Evolutionary conservation across 306 rosid species (phyloP), one percentile per base, ranked within the genome.

Genomic region (Myrica gale): DNA sequence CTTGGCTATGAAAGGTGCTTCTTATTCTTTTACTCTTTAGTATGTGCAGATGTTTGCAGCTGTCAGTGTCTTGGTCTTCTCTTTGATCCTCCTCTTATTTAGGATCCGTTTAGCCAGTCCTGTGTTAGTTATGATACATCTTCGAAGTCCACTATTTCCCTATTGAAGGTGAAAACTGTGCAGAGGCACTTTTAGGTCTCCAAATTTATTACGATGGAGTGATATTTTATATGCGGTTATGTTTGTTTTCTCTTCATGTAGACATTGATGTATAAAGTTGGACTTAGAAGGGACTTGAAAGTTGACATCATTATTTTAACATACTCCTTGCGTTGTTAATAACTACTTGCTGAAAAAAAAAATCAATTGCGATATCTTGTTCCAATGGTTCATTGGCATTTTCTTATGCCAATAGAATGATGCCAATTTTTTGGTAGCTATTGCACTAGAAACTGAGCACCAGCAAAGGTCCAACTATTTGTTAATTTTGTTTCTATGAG

Each of bases 1-100:
- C 97, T 95, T 83, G 98, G 97, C 80, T 92, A 92, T 79, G 89
- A 87, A 83, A 89, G 97, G 97, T 95, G 78, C 55, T 53, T 71
- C n/a, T n/a, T n/a, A 65, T 68, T 73, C 45, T 32, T 57, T 66
- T 9, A 46, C 21, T 45, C 68, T 50, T 39, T 63, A 41, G 44
- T 61, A 47, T 51, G 39, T 17, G 20, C 61, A 71, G 63, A 46
- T 77, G 17, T 76, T 67, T 63, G 74, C 62, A 71, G 50, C 69
- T 61, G 67, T 72, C 20, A 39, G 68, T 69, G 52, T 26, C 19
- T 32, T 63, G 48, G 41, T 43, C 71, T 65, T 50, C 26, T 26
- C 42, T 23, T 58, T 60, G 43, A 60, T 60, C 67, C 26, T 57
- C 26, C 17, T 60, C 42, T 60, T 13, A 26, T 26, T 60, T 60